Evolutionary conservation across 1,284 basidiomycete genomes (phyloP).

Genomic region (Moesziomyces parantarcticus): DNA sequence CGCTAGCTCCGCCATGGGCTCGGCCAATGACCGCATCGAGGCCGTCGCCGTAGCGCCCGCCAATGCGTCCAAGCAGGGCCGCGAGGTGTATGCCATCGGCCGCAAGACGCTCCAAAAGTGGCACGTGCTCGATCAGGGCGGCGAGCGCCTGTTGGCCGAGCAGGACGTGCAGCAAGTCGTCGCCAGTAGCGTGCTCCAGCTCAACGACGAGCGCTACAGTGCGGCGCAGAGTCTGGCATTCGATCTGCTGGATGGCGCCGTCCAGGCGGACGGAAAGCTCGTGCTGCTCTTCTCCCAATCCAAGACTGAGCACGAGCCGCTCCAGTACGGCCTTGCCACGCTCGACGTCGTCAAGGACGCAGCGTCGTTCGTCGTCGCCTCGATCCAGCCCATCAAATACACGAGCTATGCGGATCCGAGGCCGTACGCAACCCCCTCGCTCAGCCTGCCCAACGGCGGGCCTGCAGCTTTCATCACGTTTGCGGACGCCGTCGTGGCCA

Average conservation of each 20-base stretch:
- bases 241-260: slow-evolving; percentile 39
- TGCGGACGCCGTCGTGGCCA: slow-evolving; percentile 52
- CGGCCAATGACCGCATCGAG: slow-evolving; percentile 39
- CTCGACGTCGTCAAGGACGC: slow-evolving; percentile 35
- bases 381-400: slow-evolving; percentile 28
- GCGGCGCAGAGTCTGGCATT: slow-evolving; percentile 43
- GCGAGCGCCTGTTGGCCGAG: slow-evolving; percentile 58
- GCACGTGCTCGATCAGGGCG: slow-evolving; percentile 57
- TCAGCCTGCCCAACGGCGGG: slow-evolving; percentile 59
- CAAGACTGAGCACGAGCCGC: slow-evolving; percentile 25
- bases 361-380: slow-evolving; percentile 36
- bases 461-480: slow-evolving; percentile 61
- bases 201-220: slow-evolving; percentile 47
- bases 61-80: slow-evolving; percentile 24
- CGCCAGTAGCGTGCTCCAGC: slow-evolving; percentile 46
- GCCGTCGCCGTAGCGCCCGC: slow-evolving; percentile 50
- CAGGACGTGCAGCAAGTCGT: slow-evolving; percentile 62
- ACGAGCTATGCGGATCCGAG: slow-evolving; percentile 53
- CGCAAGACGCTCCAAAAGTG: slow-evolving; percentile 60
- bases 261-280: slow-evolving; percentile 34
- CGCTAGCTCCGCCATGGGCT: slow-evolving; percentile 34
- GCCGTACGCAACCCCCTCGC: slow-evolving; percentile 48
- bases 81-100: slow-evolving; percentile 57
- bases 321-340: slow-evolving; percentile 45
- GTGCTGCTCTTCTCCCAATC: slow-evolving; percentile 53